Conservation (phyloP, 1,284 basidiomycete genomes). For the Porodaedalea pini region DNA sequence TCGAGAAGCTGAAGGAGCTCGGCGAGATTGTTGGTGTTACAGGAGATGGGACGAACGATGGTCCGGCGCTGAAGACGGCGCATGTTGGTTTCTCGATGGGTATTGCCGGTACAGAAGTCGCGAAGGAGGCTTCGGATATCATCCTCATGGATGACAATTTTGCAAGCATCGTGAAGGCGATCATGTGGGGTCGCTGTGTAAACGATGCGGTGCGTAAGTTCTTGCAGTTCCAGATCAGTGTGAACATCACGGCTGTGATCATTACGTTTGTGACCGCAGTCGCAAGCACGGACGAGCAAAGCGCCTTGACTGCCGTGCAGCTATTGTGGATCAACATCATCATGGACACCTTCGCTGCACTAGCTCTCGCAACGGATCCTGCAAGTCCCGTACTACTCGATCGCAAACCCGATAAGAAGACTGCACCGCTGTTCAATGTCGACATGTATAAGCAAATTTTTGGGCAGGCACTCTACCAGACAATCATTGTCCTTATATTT, state of each 20-base stretch:
- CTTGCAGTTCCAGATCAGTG: constrained; percentile 96
- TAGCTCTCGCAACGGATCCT: constrained; percentile 95
- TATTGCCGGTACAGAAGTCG: constrained; percentile 97
- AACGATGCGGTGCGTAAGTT: constrained; percentile 98
- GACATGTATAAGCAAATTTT: constrained; percentile 96
- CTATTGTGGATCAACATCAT: constrained; percentile 96
- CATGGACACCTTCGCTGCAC: constrained; percentile 97
- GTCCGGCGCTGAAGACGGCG: constrained; percentile 92
- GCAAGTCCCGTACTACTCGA: constrained; percentile 80
- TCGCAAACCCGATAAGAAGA: constrained; percentile 87
- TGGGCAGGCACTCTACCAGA: constrained; percentile 88
- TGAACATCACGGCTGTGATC: constrained; percentile 93
- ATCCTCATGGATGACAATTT: constrained; percentile 99
- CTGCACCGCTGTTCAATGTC: constrained; percentile 83
- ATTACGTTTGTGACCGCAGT: constrained; percentile 93
- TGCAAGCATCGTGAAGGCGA: constrained; percentile 91
- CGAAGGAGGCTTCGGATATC: constrained; percentile 98
- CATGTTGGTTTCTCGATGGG: constrained; percentile 98
- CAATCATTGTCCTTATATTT: constrained; percentile 80
- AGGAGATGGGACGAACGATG: constrained; percentile 98
- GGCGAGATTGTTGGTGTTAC: constrained; percentile 97
- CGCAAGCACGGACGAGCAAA: constrained; percentile 71
- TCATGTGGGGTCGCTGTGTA: constrained; percentile 98
- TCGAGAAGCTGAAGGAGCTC: constrained; percentile 82
- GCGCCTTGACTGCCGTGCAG: constrained; percentile 91